Evolutionary conservation across 2,329 filamentous ascomycete species (phyloP), one percentile per base, ranked within the genome.

Genomic region (Colletotrichum sp.): DNA sequence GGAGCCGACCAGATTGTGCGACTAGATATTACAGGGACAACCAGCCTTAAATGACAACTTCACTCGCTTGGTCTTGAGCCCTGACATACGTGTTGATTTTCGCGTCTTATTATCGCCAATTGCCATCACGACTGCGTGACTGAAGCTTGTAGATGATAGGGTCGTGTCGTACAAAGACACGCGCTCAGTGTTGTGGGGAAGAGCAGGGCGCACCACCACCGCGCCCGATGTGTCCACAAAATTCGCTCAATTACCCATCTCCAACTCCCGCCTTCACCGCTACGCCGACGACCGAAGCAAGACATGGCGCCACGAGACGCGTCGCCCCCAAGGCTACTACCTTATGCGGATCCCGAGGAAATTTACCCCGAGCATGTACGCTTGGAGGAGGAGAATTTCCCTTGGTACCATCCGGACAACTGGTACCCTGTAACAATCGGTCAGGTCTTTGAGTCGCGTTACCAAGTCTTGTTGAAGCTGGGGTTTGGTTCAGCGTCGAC

Each of bases 401-500:
- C 80, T 3, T 74, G 68, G 39, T 81, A 81, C 60, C n/a, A 77
- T 14, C 70, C 77, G 10, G 75, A 75, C 26, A 77, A 73, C 3
- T 82, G 78, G 59, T 82, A 80, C 63, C 79, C 81, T 14, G 77
- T 80, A 7, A 67, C 67, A 2, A 78, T 80, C 30, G 81, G 79
- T 3, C 71, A 81, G 16, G 55, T 81, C 3, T 75, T 81, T 28
- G 70, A 70, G 52, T 75, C 74, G 5, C 75, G 78, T 2, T 82
- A 82, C 24, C 74, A 82, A 14, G 79, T 81, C 6, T 69, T 80
- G 2, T 77, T 78, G 4, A 82, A 82, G 66, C 74, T 82, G 18
- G 81, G 81, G 1, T 82, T 77, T 34, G 80, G 81, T 9, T 78
- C 79, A 5, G 77, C 75, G 7, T 82, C 81, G 2, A 82, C 81